A percentile compares a stretch with the other conserved stretches of the same genome.
Evolutionary conservation across 371 early-diverging fungal genomes (phyloP).

Genomic region (Dichotomocladium elegans): DNA sequence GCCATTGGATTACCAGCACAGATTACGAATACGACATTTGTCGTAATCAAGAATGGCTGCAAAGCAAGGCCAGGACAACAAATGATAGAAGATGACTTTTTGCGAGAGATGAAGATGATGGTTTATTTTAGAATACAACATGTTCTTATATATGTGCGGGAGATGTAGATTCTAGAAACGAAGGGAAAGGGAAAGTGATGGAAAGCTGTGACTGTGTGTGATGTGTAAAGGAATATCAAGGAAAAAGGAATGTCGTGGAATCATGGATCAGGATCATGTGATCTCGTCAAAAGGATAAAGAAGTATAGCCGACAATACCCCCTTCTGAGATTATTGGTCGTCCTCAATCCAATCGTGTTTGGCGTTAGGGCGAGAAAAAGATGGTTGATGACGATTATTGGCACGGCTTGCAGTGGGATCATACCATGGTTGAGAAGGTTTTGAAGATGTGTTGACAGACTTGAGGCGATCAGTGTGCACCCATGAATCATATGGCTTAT

Average conservation of each 20-base stretch:
- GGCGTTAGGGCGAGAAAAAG: not conserved
- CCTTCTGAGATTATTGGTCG: slow-evolving; percentile 6
- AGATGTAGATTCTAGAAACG: not conserved
- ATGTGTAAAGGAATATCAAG: not conserved
- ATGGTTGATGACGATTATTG: not conserved
- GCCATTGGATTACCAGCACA: too few relatives aligned
- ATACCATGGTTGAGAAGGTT: not conserved
- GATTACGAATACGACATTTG: too few relatives aligned
- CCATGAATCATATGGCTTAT: slow-evolving; percentile 1
- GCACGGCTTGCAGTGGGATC: not conserved
- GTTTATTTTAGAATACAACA: not conserved
- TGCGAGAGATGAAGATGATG: not conserved
- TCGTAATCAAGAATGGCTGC: not conserved
- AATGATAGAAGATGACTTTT: not conserved
- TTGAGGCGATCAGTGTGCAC: not conserved
- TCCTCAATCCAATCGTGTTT: slow-evolving; percentile 5
- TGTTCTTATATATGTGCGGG: not conserved
- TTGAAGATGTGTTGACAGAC: not conserved
- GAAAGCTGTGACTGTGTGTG: not conserved
- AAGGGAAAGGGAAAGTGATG: not conserved
- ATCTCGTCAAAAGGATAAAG: not conserved
- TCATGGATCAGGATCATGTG: not conserved
- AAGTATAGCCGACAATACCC: slow-evolving; percentile 3
- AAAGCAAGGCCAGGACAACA: not conserved
- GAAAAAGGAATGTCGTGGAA: not conserved